Base-by-base conservation (phyloP, 228 moss, liverwort and hornwort genomes). In the Sphagnum fallax region DNA sequence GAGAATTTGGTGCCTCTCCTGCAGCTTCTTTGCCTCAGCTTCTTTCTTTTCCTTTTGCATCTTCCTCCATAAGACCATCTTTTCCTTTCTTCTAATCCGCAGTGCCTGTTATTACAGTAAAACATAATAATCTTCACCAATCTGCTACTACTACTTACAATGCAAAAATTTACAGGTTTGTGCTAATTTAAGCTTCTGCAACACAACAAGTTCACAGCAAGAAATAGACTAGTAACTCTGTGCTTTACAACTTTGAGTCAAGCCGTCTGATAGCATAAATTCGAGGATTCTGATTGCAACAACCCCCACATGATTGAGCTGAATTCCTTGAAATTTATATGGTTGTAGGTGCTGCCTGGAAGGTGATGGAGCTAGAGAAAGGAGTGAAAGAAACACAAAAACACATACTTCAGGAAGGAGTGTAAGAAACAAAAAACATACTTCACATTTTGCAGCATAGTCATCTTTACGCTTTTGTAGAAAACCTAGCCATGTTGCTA, bases 391-490 rank as follows among this genome's bases (percentile, higher is more conserved):
- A 2, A 32, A 32, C 32, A 32, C 32, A 32, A 32, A 32, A 32
- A 32, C 32, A 32, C 32, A 32, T 32, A 32, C 32, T 32, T 32
- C 32, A 32, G 32, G 32, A 32, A 32, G 32, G 32, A 32, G 32
- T 2, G 32, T 32, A 32, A 32, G 32, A 32, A 32, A 32, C 2
- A 32, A 8, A 52, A 18, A 16, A 53, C 59, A 52, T 68, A 85
- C 85, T 0, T 7, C 79, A 73, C 69, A 69, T 11, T 71, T 82
- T 53, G 75, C 73, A 62, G 72, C 72, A 66, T 74, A 82, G 5
- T 85, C 82, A 69, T 85, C 77, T 12, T 10, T 75, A 0, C 76
- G 78, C 9, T 79, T 82, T 48, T 82, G 18, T 62, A 82, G 72
- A n/a, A 63, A 4, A 59, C 65, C 65, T 47, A 79, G 81, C 60